Base-by-base conservation (phyloP, 805 yeast species). In the Saccharomycopsis javanensis region DNA sequence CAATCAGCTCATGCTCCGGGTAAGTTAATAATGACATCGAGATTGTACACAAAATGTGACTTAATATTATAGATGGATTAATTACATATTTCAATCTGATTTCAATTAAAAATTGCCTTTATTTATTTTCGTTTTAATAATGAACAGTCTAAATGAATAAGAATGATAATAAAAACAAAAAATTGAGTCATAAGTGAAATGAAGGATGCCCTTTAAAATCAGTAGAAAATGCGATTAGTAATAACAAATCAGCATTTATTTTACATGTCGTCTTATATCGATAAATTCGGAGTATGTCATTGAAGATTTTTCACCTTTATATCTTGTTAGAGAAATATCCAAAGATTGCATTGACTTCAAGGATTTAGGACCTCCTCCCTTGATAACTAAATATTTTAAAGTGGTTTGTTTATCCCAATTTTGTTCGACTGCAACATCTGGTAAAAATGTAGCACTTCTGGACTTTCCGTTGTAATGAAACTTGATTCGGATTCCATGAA, bases 391-490 rank as follows among this genome's bases (percentile, higher is more conserved):
- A 62, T 87, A 78, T 59, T 74, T 74, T 57, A 92, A 69, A 0
- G 98, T 92, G 25, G 86, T 83, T 16, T 72, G 71, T 64, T 86
- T 79, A 62, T 77, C 78, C 96, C 97, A 89, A 1, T 80, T 82
- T 63, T 91, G 96, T 63, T 92, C 98, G 4, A 72, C 76, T 23
- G 97, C 96, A 1, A 94, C 98, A 46, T 83, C 86, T 0, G 99
- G 99, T 45, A 94, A 71, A 63, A 89, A 94, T 0, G 98, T 94
- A 0, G 97, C 89, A 53, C 85, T 79, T 30, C 73, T 76, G 0
- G 66, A 59, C 3, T 70, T 65, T 1, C 78, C 76, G 6, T 66
- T 63, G 20, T 71, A 64, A 10, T 66, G 66, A 63, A 88, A 81
- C 16, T 71, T 67, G 5, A 90, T 77, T 56, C 81, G 76, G 18